These are phyloP conservation scores for Fusarium pininemorale DNA, from an alignment of 2,329 filamentous ascomycete genomes.

Conservation along the genomic window DNA sequence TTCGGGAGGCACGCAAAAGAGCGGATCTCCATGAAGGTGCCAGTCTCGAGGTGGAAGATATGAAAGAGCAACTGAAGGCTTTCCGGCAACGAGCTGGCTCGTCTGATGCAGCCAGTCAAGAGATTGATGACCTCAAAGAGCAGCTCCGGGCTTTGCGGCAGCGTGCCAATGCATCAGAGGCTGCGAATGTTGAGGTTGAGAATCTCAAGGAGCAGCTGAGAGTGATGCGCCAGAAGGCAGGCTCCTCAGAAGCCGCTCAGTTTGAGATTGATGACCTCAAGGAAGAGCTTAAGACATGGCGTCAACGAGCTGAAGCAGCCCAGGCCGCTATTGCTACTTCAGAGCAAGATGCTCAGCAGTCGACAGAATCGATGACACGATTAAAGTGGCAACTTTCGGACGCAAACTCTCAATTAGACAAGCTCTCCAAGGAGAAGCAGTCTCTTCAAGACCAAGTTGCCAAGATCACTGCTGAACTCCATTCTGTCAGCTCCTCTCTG, in stretches of 20 bases:
- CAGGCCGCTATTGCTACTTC: constrained; percentile 44
- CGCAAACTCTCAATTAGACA: constrained; percentile 65
- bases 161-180: constrained; percentile 3
- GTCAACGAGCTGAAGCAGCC: constrained; percentile 36
- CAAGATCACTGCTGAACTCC: constrained; percentile 67
- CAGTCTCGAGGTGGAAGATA: constrained; percentile 42
- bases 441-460: constrained; percentile 70
- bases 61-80: constrained; percentile 40
- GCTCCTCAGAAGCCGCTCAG: constrained; percentile 39
- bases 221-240: constrained; percentile 38
- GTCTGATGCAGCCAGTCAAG: constrained; percentile 48
- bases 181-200: constrained; percentile 53
- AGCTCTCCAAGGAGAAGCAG: constrained; percentile 68
- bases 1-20: constrained; percentile 40
- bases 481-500: constrained; percentile 64
- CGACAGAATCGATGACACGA: constrained; percentile 58
- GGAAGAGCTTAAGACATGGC: constrained; percentile 43
- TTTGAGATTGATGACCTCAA: constrained; percentile 29
- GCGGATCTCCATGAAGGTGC: constrained; percentile 38
- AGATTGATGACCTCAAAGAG: constrained; percentile 45
- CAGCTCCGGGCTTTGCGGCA: constrained; percentile 14
- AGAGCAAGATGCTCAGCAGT: constrained; percentile 48
- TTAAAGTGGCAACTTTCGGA: constrained; percentile 67
- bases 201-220: constrained; percentile 28
- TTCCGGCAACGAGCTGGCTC: constrained; percentile 24